Percentiles rank a stretch among this genome's conserved stretches.
Conservation (phyloP, 345 rosid genomes). For the sweet orange (Citrus sinensis) region DNA sequence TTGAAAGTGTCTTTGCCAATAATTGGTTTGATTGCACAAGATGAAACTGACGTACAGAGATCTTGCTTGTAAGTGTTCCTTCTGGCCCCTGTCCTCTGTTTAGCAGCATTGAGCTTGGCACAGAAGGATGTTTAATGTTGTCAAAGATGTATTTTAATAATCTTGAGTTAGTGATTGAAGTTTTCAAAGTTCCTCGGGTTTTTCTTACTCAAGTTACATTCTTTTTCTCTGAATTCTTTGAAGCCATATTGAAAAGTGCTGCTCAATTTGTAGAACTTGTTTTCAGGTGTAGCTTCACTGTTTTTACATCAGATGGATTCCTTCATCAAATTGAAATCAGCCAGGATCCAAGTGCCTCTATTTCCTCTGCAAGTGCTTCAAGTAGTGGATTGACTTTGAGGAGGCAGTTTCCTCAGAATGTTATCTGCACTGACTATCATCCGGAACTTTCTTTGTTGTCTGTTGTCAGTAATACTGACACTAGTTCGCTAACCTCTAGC, state of each 20-base stretch:
- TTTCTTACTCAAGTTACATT: background rate
- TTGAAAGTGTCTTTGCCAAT: constrained; percentile 60
- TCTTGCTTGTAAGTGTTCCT: constrained; percentile 63
- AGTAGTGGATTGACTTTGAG: constrained; percentile 33
- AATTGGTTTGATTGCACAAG: constrained; percentile 58
- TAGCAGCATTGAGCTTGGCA: background rate
- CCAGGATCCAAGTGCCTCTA: constrained; percentile 61
- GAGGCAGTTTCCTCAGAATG: constrained; percentile 59
- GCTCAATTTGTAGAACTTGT: constrained; percentile 21
- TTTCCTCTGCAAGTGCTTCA: constrained; percentile 37
- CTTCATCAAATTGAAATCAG: constrained; percentile 66
- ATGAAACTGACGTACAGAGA: constrained; percentile 35
- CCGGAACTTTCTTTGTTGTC: constrained; percentile 58
- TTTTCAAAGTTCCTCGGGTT: background rate
- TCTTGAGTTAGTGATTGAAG: constrained; percentile 5
- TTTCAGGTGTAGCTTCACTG: constrained; percentile 69
- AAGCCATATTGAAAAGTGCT: background rate
- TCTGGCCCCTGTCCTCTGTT: background rate
- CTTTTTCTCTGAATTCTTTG: background rate
- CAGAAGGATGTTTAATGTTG: background rate
- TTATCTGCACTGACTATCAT: constrained; percentile 72
- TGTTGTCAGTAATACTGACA: constrained; percentile 49
- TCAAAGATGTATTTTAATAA: background rate
- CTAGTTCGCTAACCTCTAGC: constrained; percentile 31
- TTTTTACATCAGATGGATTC: constrained; percentile 69